phyloP scores from a whole-genome alignment of 805 yeast species.

The Lipomyces starkeyi region DNA sequence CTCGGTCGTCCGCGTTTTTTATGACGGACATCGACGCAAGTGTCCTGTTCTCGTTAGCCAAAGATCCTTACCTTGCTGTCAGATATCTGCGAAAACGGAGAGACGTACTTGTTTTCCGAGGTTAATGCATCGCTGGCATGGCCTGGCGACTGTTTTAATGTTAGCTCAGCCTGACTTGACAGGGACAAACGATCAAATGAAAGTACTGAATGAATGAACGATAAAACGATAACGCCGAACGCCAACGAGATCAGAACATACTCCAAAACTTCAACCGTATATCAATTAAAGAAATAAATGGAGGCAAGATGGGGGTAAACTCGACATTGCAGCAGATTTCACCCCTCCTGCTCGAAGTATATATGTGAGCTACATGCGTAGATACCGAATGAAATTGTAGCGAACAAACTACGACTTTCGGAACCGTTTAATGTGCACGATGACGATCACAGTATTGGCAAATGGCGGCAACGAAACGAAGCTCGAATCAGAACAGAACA shows the following conservation, averaged over 20 bases:
- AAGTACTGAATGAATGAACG: background rate
- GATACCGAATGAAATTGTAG: too few relatives aligned
- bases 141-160: constrained; percentile 14
- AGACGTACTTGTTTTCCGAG: constrained; percentile 22
- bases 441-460: too few relatives aligned
- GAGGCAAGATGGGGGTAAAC: too few relatives aligned
- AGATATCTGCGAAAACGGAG: background rate
- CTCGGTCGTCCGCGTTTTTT: constrained; percentile 33
- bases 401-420: too few relatives aligned
- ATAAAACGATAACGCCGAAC: background rate
- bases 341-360: too few relatives aligned
- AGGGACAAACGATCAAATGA: background rate
- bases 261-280: too few relatives aligned
- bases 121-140: constrained; percentile 28
- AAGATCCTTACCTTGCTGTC: background rate
- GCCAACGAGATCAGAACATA: background rate
- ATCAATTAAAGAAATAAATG: too few relatives aligned
- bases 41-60: constrained; percentile 1
- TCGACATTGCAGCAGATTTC: too few relatives aligned
- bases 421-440: too few relatives aligned
- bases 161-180: background rate
- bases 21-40: constrained; percentile 29
- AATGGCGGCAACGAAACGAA: too few relatives aligned
- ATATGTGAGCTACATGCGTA: too few relatives aligned
- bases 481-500: too few relatives aligned